Evolutionary conservation across 2,329 filamentous ascomycete species (phyloP).

Genomic region (Aspergillus ruber): DNA sequence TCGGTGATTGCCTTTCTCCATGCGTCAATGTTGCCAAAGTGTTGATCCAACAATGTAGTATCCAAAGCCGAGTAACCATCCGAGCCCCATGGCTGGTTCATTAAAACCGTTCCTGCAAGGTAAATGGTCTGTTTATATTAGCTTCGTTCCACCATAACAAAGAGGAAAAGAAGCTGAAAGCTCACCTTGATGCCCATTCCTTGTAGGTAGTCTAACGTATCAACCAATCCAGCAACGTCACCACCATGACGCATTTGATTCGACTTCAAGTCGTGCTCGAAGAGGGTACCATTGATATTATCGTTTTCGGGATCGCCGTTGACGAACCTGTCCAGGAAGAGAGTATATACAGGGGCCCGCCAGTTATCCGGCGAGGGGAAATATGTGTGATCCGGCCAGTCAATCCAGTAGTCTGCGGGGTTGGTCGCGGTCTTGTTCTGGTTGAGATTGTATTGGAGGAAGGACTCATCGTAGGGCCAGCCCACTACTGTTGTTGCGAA

Average conservation of each 20-base stretch:
- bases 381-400: slow-evolving; percentile 50
- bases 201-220: slow-evolving; percentile 58
- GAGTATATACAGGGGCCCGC: slow-evolving; percentile 60
- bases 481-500: slow-evolving; percentile 18
- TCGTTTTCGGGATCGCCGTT: slow-evolving; percentile 61
- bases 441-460: slow-evolving; percentile 56
- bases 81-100: slow-evolving; percentile 59
- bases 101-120: slow-evolving; percentile 57
- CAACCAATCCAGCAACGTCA: slow-evolving; percentile 52
- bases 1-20: slow-evolving; percentile 55
- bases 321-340: slow-evolving; percentile 59
- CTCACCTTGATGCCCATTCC: slow-evolving; percentile 57
- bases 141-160: background rate
- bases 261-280: slow-evolving; percentile 54
- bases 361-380: slow-evolving; percentile 54
- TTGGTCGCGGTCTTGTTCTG: slow-evolving; percentile 50
- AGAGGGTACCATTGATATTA: slow-evolving; percentile 54
- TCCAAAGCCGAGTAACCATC: slow-evolving; percentile 58
- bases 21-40: slow-evolving; percentile 53
- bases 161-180: background rate
- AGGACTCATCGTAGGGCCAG: slow-evolving; percentile 45
- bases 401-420: slow-evolving; percentile 54
- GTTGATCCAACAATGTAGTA: slow-evolving; percentile 57
- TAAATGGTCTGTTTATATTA: slow-evolving; percentile 46
- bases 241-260: slow-evolving; percentile 60